Evolutionary conservation across 345 rosid species (phyloP).

Genomic region (Isatis tinctoria): DNA sequence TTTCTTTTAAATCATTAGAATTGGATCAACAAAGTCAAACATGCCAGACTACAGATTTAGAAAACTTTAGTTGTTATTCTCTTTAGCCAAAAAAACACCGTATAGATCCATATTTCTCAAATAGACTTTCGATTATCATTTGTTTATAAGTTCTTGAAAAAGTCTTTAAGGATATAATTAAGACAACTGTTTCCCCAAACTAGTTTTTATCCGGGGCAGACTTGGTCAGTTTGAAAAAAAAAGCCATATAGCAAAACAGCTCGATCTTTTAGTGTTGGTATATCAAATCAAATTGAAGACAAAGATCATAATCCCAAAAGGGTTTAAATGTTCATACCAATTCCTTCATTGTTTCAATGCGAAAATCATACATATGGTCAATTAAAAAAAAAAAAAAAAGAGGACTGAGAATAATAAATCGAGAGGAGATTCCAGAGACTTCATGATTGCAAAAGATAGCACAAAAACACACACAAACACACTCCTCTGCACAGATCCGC

Average conservation of each 20-base stretch:
- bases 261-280: neutral
- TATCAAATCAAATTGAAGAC: neutral
- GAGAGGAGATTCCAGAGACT: slow-evolving; percentile 16
- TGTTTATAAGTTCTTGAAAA: neutral
- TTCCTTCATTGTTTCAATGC: slow-evolving; percentile 1
- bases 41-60: neutral
- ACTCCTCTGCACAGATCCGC: slow-evolving; percentile 23
- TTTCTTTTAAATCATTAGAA: neutral
- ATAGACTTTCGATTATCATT: neutral
- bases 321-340: neutral
- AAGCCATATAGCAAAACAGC: neutral
- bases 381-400: neutral
- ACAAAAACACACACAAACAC: slow-evolving; percentile 6
- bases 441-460: slow-evolving; percentile 9
- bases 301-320: neutral
- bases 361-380: slow-evolving; percentile 12
- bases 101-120: no score
- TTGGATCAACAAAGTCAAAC: neutral
- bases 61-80: neutral
- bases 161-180: neutral
- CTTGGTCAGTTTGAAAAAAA: neutral
- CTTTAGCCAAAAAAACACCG: no score
- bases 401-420: neutral
- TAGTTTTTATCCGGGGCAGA: neutral
- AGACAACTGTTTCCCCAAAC: neutral